These are phyloP conservation scores for Brassica cretica DNA, from an alignment of 345 rosid species.

Conservation along the genomic window DNA sequence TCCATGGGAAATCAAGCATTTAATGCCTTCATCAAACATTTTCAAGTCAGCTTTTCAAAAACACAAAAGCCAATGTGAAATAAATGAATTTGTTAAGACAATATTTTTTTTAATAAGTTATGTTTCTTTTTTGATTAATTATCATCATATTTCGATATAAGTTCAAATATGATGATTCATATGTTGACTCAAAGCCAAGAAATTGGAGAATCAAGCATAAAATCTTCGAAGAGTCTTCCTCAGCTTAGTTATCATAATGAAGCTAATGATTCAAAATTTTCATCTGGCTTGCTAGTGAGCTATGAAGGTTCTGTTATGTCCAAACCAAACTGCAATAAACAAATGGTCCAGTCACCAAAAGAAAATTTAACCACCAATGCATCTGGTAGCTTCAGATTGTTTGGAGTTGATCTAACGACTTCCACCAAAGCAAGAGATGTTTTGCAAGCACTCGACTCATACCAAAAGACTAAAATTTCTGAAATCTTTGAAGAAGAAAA, in stretches of 20 bases:
- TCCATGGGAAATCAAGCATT: background rate
- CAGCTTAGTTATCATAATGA: too few species aligned
- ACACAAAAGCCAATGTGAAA: background rate
- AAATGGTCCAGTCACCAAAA: background rate
- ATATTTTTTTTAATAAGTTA: background rate
- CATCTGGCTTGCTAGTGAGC: background rate
- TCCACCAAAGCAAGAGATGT: background rate
- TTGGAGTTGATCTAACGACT: conserved; percentile 49
- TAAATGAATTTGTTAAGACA: background rate
- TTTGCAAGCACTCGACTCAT: background rate
- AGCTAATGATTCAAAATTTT: background rate
- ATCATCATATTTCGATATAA: background rate
- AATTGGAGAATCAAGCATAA: background rate
- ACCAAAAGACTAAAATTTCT: conserved; percentile 28
- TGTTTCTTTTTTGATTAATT: background rate
- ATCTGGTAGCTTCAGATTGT: conserved; percentile 44
- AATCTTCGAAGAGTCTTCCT: background rate
- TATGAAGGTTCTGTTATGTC: background rate
- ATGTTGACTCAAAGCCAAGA: background rate
- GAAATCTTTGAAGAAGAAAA: conserved; percentile 31
- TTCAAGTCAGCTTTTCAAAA: too few species aligned
- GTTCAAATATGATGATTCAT: background rate
- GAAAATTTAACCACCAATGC: conserved; percentile 22
- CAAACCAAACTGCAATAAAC: background rate
- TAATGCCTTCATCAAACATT: too few species aligned